Percentiles rank a stretch among this genome's conserved stretches.
phyloP scores from a whole-genome alignment of 2,329 filamentous ascomycete species.

The Catunica adiposa region DNA sequence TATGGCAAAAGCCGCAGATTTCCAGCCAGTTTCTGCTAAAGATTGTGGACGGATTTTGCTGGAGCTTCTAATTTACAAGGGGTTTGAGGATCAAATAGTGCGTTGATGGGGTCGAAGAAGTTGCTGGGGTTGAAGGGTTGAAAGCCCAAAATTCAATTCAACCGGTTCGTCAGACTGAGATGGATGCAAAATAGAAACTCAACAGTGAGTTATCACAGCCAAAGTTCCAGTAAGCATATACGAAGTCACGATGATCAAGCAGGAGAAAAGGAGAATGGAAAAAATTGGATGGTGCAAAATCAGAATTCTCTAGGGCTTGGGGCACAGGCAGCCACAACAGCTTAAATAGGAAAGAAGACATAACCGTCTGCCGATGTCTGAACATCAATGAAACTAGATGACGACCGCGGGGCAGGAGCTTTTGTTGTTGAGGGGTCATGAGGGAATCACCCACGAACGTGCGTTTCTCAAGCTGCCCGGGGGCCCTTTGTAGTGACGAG shows the following conservation, averaged over 20 bases:
- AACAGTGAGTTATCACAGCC: not conserved
- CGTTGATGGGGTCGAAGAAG: not conserved
- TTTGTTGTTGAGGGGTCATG: too few species aligned
- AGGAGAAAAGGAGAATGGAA: not conserved
- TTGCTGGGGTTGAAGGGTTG: not conserved
- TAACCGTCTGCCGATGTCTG: not conserved
- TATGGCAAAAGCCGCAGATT: not conserved
- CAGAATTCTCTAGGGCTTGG: not conserved
- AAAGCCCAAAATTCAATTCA: not conserved
- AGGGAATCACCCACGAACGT: too few species aligned
- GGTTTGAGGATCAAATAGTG: not conserved
- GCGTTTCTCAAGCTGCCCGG: too few species aligned
- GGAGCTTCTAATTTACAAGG: not conserved
- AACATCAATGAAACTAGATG: not conserved
- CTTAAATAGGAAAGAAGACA: not conserved
- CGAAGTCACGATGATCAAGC: not conserved
- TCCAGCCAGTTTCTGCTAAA: not conserved
- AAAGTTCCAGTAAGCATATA: not conserved
- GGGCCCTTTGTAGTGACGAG: too few species aligned
- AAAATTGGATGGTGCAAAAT: not conserved
- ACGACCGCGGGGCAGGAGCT: not conserved
- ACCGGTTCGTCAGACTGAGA: not conserved
- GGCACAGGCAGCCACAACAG: not conserved
- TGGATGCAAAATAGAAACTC: not conserved
- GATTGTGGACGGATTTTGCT: not conserved